Evolutionary conservation across 257 asterid species (phyloP).

Genomic region (Linaria vulgaris): DNA sequence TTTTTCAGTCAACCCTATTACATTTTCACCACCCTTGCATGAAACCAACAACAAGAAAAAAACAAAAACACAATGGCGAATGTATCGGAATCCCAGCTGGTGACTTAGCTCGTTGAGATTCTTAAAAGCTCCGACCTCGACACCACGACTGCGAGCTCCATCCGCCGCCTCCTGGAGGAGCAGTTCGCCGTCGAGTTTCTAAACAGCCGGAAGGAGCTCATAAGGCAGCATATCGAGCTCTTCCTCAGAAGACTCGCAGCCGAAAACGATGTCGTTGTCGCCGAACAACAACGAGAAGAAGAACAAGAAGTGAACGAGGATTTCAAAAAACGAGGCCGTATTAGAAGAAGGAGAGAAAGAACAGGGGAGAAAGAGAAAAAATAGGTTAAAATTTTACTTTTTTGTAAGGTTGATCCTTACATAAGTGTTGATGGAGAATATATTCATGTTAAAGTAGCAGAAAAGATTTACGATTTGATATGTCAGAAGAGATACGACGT

Average conservation of each 20-base stretch:
- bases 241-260: slow-evolving; percentile 26
- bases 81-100: slow-evolving; percentile 43
- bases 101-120: slow-evolving; percentile 38
- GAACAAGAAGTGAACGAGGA: too few relatives aligned
- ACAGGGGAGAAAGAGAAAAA: too few relatives aligned
- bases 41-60: neutral
- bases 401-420: too few relatives aligned
- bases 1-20: too few relatives aligned
- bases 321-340: too few relatives aligned
- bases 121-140: slow-evolving; percentile 38
- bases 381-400: too few relatives aligned
- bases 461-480: slow-evolving; percentile 54
- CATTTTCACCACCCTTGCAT: neutral
- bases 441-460: slow-evolving; percentile 54
- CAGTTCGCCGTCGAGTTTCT: slow-evolving; percentile 42
- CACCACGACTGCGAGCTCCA: slow-evolving; percentile 37
- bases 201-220: slow-evolving; percentile 32
- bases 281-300: slow-evolving; percentile 9
- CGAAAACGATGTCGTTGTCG: slow-evolving; percentile 19
- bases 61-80: slow-evolving; percentile 28
- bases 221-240: slow-evolving; percentile 40
- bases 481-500: slow-evolving; percentile 62
- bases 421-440: too few relatives aligned
- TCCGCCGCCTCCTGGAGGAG: slow-evolving; percentile 47
- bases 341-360: too few relatives aligned